Conservation (phyloP, 2,329 filamentous ascomycete species). For the Catunica adiposa region DNA sequence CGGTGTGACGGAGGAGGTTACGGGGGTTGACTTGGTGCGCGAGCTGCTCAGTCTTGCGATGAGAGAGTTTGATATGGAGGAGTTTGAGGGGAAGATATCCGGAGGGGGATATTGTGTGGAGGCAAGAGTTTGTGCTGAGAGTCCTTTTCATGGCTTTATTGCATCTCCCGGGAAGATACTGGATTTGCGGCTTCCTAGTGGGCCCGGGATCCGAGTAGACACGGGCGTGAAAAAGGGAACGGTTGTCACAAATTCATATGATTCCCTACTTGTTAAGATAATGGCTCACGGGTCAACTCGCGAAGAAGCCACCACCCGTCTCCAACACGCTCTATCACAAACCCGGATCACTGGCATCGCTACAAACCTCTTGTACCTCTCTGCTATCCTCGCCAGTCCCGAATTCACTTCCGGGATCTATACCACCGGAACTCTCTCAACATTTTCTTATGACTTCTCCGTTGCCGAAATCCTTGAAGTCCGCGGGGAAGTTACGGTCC, state of each 20-base stretch:
- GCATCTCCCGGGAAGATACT: slow-evolving; percentile 50
- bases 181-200: slow-evolving; percentile 40
- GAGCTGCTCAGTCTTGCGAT: slow-evolving; percentile 22
- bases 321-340: slow-evolving; percentile 42
- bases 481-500: slow-evolving; percentile 23
- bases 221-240: slow-evolving; percentile 54
- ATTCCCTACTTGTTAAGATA: slow-evolving; percentile 61
- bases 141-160: slow-evolving; percentile 46
- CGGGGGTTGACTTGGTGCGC: slow-evolving; percentile 24
- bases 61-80: slow-evolving; percentile 26
- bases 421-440: slow-evolving; percentile 22
- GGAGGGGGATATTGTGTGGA: slow-evolving; percentile 54
- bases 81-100: slow-evolving; percentile 4
- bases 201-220: slow-evolving; percentile 42
- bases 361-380: slow-evolving; percentile 23
- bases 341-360: slow-evolving; percentile 21
- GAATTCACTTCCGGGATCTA: slow-evolving; percentile 19
- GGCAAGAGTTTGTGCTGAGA: slow-evolving; percentile 57
- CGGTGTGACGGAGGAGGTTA: slow-evolving; percentile 25
- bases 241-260: slow-evolving; percentile 57
- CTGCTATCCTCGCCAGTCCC: slow-evolving; percentile 19
- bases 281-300: slow-evolving; percentile 47
- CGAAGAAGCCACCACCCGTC: slow-evolving; percentile 44
- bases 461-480: slow-evolving; percentile 24
- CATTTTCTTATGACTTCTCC: slow-evolving; percentile 18